Percentiles rank a stretch among this genome's conserved stretches.
Evolutionary conservation across 1,284 basidiomycete genomes (phyloP).

Genomic region (Heterobasidion irregulare): DNA sequence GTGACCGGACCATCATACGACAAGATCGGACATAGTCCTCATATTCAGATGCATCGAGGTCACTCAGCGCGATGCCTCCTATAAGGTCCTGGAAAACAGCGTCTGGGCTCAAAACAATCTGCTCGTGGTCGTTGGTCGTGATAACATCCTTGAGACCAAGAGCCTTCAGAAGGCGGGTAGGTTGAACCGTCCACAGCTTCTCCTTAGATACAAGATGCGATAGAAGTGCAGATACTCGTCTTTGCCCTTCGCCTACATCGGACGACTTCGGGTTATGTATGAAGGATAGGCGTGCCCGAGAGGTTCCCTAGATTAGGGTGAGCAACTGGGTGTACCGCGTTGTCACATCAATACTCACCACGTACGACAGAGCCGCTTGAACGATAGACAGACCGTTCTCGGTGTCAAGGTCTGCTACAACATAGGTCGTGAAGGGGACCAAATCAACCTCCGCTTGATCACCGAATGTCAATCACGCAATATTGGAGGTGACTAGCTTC

Average conservation of each 20-base stretch:
- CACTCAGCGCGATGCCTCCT: slow-evolving; percentile 23
- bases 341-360: slow-evolving; percentile 35
- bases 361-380: slow-evolving; percentile 53
- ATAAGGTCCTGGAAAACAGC: slow-evolving; percentile 26
- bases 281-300: slow-evolving; percentile 35
- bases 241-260: slow-evolving; percentile 11
- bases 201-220: slow-evolving; percentile 35
- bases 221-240: slow-evolving; percentile 31
- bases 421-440: slow-evolving; percentile 47
- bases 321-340: slow-evolving; percentile 1
- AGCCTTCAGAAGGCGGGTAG: slow-evolving; percentile 27
- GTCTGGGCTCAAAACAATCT: slow-evolving; percentile 28
- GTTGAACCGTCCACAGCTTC: slow-evolving; percentile 28
- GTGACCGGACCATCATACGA: slow-evolving; percentile 35
- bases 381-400: slow-evolving; percentile 47
- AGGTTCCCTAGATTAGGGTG: neutral
- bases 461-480: neutral
- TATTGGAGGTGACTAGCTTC: neutral
- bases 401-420: slow-evolving; percentile 78
- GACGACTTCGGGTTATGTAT: slow-evolving; percentile 47
- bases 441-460: slow-evolving; percentile 25
- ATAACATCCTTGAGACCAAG: slow-evolving; percentile 21
- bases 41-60: slow-evolving; percentile 27
- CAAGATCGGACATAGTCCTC: slow-evolving; percentile 32
- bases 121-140: slow-evolving; percentile 18